These are phyloP conservation scores for Houttuynia cordata DNA, from an alignment of 164 flowering plant genomes.

Conservation along the genomic window DNA sequence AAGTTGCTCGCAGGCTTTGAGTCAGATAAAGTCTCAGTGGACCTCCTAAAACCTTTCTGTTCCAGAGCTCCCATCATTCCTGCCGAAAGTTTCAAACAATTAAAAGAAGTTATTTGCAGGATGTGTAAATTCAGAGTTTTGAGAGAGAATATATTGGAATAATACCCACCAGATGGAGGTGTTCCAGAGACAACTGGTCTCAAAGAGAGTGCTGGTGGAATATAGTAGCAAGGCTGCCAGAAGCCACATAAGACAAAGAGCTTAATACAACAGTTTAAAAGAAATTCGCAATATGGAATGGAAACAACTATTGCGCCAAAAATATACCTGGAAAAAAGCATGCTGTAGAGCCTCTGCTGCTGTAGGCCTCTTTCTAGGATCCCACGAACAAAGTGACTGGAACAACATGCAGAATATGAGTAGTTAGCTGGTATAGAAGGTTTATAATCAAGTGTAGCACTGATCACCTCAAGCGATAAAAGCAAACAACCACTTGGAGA, in stretches of 20 bases:
- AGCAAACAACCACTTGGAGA: background rate
- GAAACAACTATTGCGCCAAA: background rate
- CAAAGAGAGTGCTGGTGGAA: constrained; percentile 83
- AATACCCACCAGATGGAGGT: constrained; percentile 68
- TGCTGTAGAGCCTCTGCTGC: constrained; percentile 57
- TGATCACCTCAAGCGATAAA: background rate
- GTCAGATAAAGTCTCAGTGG: constrained; percentile 29
- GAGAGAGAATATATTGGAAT: background rate
- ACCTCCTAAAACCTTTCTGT: constrained; percentile 24
- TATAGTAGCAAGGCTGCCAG: constrained; percentile 73
- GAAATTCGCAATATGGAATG: background rate
- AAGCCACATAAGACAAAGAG: background rate
- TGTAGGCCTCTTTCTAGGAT: constrained; percentile 53
- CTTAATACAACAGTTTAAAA: background rate
- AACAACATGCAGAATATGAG: constrained; percentile 1
- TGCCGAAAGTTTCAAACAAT: constrained; percentile 1
- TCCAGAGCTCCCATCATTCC: constrained; percentile 7
- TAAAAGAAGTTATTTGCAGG: background rate
- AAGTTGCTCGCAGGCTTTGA: constrained; percentile 29
- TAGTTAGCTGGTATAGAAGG: no score
- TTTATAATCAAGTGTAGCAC: no score
- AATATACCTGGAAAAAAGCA: constrained; percentile 54
- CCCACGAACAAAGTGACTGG: constrained; percentile 56
- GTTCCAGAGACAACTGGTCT: constrained; percentile 45
- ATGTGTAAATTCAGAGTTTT: background rate